These are phyloP conservation scores for Paraphaeosphaeria sporulosa DNA, from an alignment of 2,329 filamentous ascomycete genomes.

Conservation along the genomic window DNA sequence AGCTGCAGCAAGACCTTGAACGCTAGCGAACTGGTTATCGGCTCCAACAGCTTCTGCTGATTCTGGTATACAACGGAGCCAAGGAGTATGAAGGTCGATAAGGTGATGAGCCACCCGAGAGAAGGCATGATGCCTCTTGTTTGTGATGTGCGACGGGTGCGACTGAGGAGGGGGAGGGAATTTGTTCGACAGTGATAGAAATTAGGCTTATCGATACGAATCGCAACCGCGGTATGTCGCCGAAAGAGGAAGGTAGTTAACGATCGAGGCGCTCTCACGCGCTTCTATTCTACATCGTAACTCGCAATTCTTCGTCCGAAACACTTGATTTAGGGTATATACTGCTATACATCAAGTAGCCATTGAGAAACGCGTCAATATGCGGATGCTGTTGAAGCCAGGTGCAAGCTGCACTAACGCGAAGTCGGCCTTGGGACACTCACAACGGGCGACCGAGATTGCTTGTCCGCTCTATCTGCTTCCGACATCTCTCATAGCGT, in stretches of 20 bases:
- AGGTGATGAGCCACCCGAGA: slow-evolving; percentile 29
- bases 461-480: background rate
- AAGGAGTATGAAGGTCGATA: slow-evolving; percentile 35
- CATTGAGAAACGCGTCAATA: background rate
- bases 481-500: background rate
- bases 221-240: slow-evolving; percentile 7
- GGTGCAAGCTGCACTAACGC: too few relatives aligned
- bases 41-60: slow-evolving; percentile 24
- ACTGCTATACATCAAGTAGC: background rate
- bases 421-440: too few relatives aligned
- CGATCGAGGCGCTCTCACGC: slow-evolving; percentile 5
- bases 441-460: background rate
- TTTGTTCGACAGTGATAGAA: background rate
- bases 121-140: slow-evolving; percentile 28
- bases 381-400: too few relatives aligned
- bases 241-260: slow-evolving; percentile 15
- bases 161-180: background rate
- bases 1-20: slow-evolving; percentile 33
- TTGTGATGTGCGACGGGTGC: background rate
- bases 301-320: background rate
- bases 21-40: slow-evolving; percentile 25
- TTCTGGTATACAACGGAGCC: slow-evolving; percentile 40
- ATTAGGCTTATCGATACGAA: slow-evolving; percentile 19
- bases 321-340: background rate
- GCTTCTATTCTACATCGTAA: background rate